These are phyloP conservation scores for Chaetomium cochliodes DNA, from an alignment of 495 filamentous ascomycete genomes.

Conservation along the genomic window DNA sequence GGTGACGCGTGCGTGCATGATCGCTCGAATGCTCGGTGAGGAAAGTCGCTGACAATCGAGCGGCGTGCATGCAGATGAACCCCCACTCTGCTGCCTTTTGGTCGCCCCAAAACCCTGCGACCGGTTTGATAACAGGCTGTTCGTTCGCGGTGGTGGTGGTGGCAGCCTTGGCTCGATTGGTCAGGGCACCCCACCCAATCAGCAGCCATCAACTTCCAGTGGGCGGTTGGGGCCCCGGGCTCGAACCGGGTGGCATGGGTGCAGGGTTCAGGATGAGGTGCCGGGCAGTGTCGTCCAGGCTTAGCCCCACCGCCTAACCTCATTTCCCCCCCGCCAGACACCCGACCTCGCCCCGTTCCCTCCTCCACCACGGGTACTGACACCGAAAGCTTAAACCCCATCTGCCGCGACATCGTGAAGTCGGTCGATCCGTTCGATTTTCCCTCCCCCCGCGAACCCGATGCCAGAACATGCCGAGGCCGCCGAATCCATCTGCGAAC, in stretches of 20 bases:
- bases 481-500: conserved; percentile 18
- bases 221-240: background rate
- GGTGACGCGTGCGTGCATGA: no score
- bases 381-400: conserved; percentile 32
- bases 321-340: conserved; percentile 9
- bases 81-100: conserved; percentile 5
- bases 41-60: no score
- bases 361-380: conserved; percentile 34
- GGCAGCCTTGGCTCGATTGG: conserved; percentile 6
- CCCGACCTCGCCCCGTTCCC: conserved; percentile 24
- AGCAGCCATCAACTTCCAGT: background rate
- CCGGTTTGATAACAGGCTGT: conserved; percentile 46
- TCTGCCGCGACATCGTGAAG: conserved; percentile 20
- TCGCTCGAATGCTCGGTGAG: no score
- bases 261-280: conserved; percentile 5
- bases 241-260: background rate
- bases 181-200: background rate
- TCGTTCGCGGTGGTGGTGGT: background rate
- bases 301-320: conserved; percentile 12
- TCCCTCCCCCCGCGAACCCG: conserved; percentile 2
- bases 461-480: conserved; percentile 30
- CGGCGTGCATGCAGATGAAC: conserved; percentile 29
- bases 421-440: background rate
- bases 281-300: background rate
- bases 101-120: background rate